Conservation (phyloP, 768 basidiomycete genomes). For the Leccinum truebloodii region DNA sequence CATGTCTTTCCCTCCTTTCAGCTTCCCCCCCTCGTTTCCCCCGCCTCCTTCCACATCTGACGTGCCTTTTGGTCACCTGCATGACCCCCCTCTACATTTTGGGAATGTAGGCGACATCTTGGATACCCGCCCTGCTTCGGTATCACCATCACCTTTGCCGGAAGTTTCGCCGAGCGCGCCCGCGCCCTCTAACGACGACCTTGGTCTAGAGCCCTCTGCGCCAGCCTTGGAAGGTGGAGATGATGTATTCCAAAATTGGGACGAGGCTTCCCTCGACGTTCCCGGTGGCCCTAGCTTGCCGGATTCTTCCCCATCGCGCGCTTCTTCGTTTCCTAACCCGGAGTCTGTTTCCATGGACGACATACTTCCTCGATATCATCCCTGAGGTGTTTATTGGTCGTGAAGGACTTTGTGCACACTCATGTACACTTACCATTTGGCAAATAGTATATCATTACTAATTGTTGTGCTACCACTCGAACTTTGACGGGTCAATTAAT, state of each 20-base stretch:
- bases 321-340: constrained; percentile 8
- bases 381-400: constrained; percentile 18
- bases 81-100: constrained; percentile 40
- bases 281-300: constrained; percentile 2
- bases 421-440: constrained; percentile 27
- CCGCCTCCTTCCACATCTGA: constrained; percentile 42
- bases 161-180: constrained; percentile 38
- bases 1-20: constrained; percentile 9
- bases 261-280: constrained; percentile 8
- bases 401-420: constrained; percentile 13
- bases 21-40: constrained; percentile 27
- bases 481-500: background rate
- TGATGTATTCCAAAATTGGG: constrained; percentile 26
- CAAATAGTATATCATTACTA: constrained; percentile 24
- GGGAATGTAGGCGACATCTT: constrained; percentile 32
- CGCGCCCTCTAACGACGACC: constrained; percentile 33
- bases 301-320: constrained; percentile 4
- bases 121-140: constrained; percentile 36
- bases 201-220: constrained; percentile 47
- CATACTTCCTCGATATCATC: constrained; percentile 32
- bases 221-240: constrained; percentile 35
- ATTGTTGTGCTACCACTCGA: constrained; percentile 15
- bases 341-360: constrained; percentile 13
- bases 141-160: constrained; percentile 48
- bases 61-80: constrained; percentile 38